Base-by-base conservation (phyloP, 371 early-diverging fungal genomes). In the Syncephalastrum monosporum region DNA sequence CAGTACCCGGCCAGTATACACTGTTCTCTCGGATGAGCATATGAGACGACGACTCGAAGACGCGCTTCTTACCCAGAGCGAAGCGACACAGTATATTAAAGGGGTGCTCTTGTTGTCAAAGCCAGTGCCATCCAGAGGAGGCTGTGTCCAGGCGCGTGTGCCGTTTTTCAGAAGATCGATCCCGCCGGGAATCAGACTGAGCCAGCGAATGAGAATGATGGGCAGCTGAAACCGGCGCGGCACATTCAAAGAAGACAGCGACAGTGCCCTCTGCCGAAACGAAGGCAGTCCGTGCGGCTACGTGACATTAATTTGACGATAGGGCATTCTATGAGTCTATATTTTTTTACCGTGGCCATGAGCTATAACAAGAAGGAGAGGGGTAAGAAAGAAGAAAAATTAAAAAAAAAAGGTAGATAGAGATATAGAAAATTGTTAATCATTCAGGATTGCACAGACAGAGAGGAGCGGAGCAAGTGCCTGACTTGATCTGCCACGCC, bases 81-180 rank as follows among this genome's bases (percentile, higher is more conserved):
- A 60, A 41, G 83, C 84, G 5, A 84, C 77, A 50, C 72, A 72
- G 52, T 81, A 82, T 13, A 81, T 79, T 21, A 83, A 58, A 5
- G 77, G 75, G 1, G 84, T 78, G 56, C 82, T 86, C 57, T 79
- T 83, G 56, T 75, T 71, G 29, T 72, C 69, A 55, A 83, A 76
- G 10, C 72, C 70, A 14, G 80, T 71, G 15, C 69, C 68, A 60
- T 82, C 78, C 27, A 63, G 59, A 23, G 53, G 50, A 13, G 74
- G 63, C 15, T 72, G 65, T 38, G 63, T 49, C 56, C 63, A 72
- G 7, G 75, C 72, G 38, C 74, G 72, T 29, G 63, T 55, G 3
- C 81, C 48, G 50, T 77, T 77, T 24, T 65, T 74, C 47, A 75
- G 60, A 12, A 72, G 55, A 10, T 82, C 83, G 63, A 83, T 70